phyloP scores from a whole-genome alignment of 2,329 filamentous ascomycete genomes.

The Alternaria consortialis region DNA sequence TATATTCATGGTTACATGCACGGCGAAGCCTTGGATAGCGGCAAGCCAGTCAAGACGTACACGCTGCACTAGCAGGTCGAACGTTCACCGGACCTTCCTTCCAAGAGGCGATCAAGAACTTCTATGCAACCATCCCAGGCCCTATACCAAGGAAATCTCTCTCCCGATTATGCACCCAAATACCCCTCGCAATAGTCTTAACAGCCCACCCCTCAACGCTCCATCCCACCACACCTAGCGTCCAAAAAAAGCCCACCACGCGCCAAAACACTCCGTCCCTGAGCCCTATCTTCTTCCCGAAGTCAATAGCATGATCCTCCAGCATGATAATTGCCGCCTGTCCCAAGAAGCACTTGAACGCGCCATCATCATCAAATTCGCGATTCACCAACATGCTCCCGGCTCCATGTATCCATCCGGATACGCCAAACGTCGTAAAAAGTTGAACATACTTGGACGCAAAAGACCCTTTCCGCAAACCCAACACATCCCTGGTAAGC shows the following conservation, averaged over 20 bases:
- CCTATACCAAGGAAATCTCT: conserved; percentile 35
- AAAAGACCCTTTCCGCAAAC: conserved; percentile 36
- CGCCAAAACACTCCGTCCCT: conserved; percentile 28
- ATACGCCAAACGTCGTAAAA: conserved; percentile 35
- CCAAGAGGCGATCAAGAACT: not conserved
- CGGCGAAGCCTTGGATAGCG: not conserved
- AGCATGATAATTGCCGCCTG: conserved; percentile 40
- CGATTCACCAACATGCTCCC: conserved; percentile 28
- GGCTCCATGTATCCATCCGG: conserved; percentile 25
- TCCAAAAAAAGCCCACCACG: conserved; percentile 33
- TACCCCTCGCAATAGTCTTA: conserved; percentile 15
- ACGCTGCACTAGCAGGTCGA: not conserved
- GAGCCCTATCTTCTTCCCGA: conserved; percentile 30
- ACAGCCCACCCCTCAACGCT: conserved; percentile 18
- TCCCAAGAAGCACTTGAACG: conserved; percentile 29
- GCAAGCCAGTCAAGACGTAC: not conserved
- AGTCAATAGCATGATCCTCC: conserved; percentile 41
- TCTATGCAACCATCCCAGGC: conserved; percentile 6
- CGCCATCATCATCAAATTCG: conserved; percentile 24
- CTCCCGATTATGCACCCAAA: conserved; percentile 33
- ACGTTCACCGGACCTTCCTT: not conserved
- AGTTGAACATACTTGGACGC: conserved; percentile 43
- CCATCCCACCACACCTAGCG: conserved; percentile 28
- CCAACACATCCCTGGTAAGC: conserved; percentile 30
- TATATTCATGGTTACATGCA: too few species aligned